phyloP scores from a whole-genome alignment of 495 filamentous ascomycete species.

The Aspergillus sparsus region DNA sequence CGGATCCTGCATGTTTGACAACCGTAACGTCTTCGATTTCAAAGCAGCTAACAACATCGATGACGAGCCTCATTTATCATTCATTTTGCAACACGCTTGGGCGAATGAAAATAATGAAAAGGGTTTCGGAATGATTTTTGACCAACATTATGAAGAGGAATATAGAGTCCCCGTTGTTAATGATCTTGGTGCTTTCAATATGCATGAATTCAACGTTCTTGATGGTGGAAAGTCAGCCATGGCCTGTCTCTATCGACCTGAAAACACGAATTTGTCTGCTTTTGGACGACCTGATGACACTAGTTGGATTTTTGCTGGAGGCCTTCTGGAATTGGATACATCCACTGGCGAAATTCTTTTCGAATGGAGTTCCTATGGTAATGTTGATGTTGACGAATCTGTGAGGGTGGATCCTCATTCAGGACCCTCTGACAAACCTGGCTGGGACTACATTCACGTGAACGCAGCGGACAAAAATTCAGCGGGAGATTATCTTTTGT shows the following conservation, averaged over 20 bases:
- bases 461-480: conserved; percentile 47
- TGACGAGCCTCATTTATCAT: conserved; percentile 46
- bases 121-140: conserved; percentile 37
- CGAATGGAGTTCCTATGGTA: conserved; percentile 49
- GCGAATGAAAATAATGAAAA: conserved; percentile 33
- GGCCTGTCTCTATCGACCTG: conserved; percentile 51
- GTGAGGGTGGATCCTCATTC: conserved; percentile 27
- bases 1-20: conserved; percentile 39
- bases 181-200: conserved; percentile 45
- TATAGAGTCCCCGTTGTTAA: conserved; percentile 42
- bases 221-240: conserved; percentile 43
- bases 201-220: conserved; percentile 53
- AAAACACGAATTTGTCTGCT: conserved; percentile 42
- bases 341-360: conserved; percentile 46
- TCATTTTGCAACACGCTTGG: conserved; percentile 45
- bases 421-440: conserved; percentile 25
- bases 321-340: conserved; percentile 51
- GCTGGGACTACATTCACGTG: conserved; percentile 47
- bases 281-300: conserved; percentile 45
- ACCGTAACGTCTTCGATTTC: conserved; percentile 45
- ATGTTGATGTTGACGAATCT: conserved; percentile 44
- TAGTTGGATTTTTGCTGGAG: conserved; percentile 42
- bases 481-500: conserved; percentile 59
- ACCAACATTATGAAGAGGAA: conserved; percentile 38
- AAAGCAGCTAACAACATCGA: conserved; percentile 40